Percentiles rank a stretch among this genome's conserved stretches.
phyloP scores from a whole-genome alignment of 345 rosid species.

The Excoecaria agallocha region DNA sequence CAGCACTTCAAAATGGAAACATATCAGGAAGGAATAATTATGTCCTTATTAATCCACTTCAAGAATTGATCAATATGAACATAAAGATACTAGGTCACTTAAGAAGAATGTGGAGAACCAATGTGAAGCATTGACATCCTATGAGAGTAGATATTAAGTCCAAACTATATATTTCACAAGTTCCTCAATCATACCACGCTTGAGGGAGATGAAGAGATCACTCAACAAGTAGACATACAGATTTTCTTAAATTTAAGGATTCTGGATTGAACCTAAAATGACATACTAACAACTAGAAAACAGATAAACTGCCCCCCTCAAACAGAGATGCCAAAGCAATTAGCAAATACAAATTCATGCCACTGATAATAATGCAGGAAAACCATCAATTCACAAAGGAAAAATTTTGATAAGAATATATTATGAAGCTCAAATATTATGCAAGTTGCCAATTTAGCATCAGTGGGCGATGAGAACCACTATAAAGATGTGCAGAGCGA shows the following conservation, averaged over 20 bases:
- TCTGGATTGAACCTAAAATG: too few relatives aligned
- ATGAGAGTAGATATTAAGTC: not conserved
- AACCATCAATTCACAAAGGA: not conserved
- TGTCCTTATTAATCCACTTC: slow-evolving; percentile 1
- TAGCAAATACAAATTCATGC: not conserved
- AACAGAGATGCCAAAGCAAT: not conserved
- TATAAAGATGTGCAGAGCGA: not conserved
- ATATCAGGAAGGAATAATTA: not conserved
- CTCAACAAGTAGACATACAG: not conserved
- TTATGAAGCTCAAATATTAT: not conserved
- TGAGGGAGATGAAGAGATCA: not conserved
- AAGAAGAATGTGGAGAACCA: not conserved
- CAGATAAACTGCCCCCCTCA: too few relatives aligned
- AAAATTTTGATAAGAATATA: not conserved
- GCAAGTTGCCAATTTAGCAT: not conserved
- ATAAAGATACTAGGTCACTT: not conserved
- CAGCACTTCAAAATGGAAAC: not conserved
- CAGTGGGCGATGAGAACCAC: not conserved
- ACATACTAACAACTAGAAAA: too few relatives aligned
- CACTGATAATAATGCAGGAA: not conserved
- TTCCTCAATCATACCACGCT: not conserved
- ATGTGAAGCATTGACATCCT: not conserved
- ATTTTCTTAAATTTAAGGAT: not conserved
- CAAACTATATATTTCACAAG: not conserved
- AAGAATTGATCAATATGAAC: not conserved